Evolutionary conservation across 2,329 filamentous ascomycete genomes (phyloP).

Genomic region (Onygenales sp.): DNA sequence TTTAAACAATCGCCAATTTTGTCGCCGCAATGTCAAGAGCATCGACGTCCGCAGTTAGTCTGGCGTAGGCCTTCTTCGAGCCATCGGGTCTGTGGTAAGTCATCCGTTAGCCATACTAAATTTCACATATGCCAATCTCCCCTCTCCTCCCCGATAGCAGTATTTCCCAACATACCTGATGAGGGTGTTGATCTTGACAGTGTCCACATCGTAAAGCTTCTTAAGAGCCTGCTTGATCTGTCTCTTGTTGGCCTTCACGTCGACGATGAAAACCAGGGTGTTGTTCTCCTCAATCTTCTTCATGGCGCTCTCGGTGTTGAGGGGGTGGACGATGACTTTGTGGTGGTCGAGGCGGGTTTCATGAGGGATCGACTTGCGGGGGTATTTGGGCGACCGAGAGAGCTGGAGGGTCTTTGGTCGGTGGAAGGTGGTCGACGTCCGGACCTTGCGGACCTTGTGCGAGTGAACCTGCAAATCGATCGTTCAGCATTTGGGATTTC

Average conservation of each 20-base stretch:
- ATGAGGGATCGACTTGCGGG: conserved; percentile 87
- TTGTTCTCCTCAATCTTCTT: conserved; percentile 99
- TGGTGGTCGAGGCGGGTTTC: conserved; percentile 88
- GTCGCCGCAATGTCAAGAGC: conserved; percentile 98
- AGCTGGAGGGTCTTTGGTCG: conserved; percentile 92
- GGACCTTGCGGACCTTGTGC: conserved; percentile 89
- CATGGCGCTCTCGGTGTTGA: conserved; percentile 99
- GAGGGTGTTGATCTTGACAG: conserved; percentile 98
- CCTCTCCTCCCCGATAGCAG: not conserved
- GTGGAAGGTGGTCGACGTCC: conserved; percentile 91
- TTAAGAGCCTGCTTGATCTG: conserved; percentile 98
- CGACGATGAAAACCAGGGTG: conserved; percentile 95
- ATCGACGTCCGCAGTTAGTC: conserved; percentile 92
- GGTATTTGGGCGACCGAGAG: conserved; percentile 88
- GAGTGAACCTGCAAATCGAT: conserved; percentile 49
- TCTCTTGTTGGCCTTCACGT: conserved; percentile 97
- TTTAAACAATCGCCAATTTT: conserved; percentile 96
- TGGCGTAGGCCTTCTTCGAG: conserved; percentile 96
- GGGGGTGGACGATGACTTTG: conserved; percentile 94
- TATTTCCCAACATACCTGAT: conserved; percentile 61
- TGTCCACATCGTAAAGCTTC: conserved; percentile 98
- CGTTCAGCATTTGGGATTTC: not conserved
- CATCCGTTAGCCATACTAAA: conserved; percentile 9
- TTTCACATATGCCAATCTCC: not conserved
- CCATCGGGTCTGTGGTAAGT: conserved; percentile 65